Percentiles rank a stretch among this genome's conserved stretches.
Conservation (phyloP, 1,139 yeast species). For the Hanseniaspora uvarum region DNA sequence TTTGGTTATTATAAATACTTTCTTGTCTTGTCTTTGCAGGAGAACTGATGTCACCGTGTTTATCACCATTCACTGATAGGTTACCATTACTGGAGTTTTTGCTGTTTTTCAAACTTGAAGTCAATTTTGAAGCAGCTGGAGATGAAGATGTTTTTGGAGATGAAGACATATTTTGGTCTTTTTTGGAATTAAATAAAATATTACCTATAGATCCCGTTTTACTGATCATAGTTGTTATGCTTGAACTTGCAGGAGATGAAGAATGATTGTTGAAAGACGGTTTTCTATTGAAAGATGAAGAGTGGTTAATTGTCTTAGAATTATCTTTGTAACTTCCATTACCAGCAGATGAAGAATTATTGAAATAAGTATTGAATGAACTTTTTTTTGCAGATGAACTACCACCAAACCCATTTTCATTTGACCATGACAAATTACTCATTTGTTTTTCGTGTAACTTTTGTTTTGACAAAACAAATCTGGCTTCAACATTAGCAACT, state of each 20-base stretch:
- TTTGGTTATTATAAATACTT: constrained; percentile 29
- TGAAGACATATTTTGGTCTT: constrained; percentile 2
- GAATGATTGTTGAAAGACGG: background rate
- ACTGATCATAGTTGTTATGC: constrained; percentile 34
- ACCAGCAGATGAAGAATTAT: background rate
- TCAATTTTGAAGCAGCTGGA: constrained; percentile 15
- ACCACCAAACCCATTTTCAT: constrained; percentile 24
- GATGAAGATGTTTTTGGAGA: constrained; percentile 14
- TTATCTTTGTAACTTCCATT: constrained; percentile 11
- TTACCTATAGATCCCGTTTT: constrained; percentile 43
- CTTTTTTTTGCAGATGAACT: constrained; percentile 21
- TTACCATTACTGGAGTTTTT: background rate
- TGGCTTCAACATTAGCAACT: constrained; percentile 54
- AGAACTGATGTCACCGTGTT: background rate
- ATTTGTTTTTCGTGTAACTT: constrained; percentile 48
- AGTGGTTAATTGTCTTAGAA: constrained; percentile 16
- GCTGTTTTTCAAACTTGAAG: constrained; percentile 17
- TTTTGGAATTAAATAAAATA: constrained; percentile 31
- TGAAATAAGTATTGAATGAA: background rate
- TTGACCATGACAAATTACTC: constrained; percentile 18
- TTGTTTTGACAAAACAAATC: constrained; percentile 64
- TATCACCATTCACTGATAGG: background rate
- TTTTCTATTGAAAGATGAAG: constrained; percentile 17
- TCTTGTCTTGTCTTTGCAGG: constrained; percentile 30
- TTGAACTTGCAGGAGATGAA: constrained; percentile 29